Base-by-base conservation (phyloP, 164 flowering plant species). In the Piper betle region DNA sequence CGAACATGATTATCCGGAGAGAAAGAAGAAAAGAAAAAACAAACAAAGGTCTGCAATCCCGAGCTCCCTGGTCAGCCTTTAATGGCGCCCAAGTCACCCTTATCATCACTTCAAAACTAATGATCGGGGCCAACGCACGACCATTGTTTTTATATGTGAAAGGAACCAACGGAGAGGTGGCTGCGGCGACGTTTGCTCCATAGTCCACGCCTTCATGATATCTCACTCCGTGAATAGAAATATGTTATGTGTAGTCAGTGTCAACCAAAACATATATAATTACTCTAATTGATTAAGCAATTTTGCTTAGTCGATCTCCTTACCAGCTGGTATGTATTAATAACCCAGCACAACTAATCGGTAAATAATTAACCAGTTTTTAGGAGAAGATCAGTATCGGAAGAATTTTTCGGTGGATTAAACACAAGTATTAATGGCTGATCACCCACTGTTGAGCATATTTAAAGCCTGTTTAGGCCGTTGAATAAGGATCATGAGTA, bases 141-240 rank as follows among this genome's bases (percentile, higher is more conserved):
- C 50, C 50, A 10, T 8, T 15, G 12, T 7, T 43, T 63, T 40
- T 25, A 7, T 53, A 20, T 37, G 25, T 53, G 42, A 16, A 57
- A 67, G 38, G 42, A 12, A 33, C 53, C 52, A 67, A 62, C 65
- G 39, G 55, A 39, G 62, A 67, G 62, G 70, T 67, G 70, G 65
- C 65, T 50, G 65, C 65, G 65, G 70, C 70, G 70, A 61, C 70
- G 70, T 50, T 67, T 62, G 70, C 70, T 67, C 65, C 37, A 10
- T 10, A 5, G 52, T 67, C 70, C 57, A 67, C 60, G 61, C 52
- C 46, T 53, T 10, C 39, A 40, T 18, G 25, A 52, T 52, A 59
- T 59, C 40, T 9, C 42, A 18, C 25, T 5, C 8, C 33, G 6
- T 41, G 6, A 41, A 4, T 41, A 9, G 43, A 43, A 8, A 43